These are phyloP conservation scores for Macrophomina tecta DNA, from an alignment of 2,329 filamentous ascomycete genomes.

Conservation along the genomic window DNA sequence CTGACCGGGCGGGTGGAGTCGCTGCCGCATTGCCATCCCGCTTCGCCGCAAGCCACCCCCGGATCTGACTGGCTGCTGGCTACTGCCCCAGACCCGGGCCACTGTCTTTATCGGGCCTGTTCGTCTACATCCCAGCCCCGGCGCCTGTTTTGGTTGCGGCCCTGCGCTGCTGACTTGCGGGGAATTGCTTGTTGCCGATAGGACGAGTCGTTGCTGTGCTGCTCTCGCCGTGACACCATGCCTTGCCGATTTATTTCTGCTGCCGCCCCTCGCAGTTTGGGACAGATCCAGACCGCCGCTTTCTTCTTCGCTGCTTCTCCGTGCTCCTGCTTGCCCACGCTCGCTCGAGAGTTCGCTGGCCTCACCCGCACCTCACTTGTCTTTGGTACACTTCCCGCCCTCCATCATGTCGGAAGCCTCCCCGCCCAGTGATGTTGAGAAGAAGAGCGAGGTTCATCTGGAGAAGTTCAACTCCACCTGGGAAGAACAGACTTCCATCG, in stretches of 20 bases:
- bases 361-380: not conserved
- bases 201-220: not conserved
- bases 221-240: conserved; percentile 1
- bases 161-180: conserved; percentile 17
- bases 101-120: conserved; percentile 1
- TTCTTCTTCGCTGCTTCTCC: not conserved
- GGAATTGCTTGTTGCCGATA: conserved; percentile 5
- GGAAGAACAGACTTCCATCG: conserved; percentile 21
- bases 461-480: conserved; percentile 31
- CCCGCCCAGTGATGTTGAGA: not conserved
- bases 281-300: not conserved
- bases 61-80: conserved; percentile 15
- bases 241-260: not conserved
- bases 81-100: conserved; percentile 15
- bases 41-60: conserved; percentile 19
- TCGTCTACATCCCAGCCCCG: conserved; percentile 8
- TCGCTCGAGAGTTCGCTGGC: not conserved
- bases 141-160: conserved; percentile 21
- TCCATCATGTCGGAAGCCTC: conserved; percentile 9
- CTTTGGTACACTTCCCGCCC: not conserved
- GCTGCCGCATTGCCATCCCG: not conserved
- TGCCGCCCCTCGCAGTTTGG: not conserved
- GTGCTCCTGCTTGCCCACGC: not conserved
- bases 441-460: conserved; percentile 27
- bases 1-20: not conserved